These are phyloP conservation scores for Picochlorum sp. DNA, from an alignment of 139 green algal genomes.

Conservation along the genomic window DNA sequence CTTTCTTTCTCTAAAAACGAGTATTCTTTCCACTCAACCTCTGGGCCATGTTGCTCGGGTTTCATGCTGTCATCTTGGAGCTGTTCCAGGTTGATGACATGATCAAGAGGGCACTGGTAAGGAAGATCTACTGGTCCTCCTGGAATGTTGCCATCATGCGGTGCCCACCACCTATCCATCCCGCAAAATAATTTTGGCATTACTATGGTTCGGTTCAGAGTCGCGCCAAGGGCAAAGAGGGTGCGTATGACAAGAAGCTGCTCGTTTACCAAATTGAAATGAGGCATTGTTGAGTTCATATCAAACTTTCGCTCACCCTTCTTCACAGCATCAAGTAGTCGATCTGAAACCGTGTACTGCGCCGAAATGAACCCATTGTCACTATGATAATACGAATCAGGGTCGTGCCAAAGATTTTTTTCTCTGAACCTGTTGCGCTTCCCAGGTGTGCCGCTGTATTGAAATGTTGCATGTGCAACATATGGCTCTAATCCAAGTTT, in stretches of 20 bases:
- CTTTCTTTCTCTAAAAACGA: conserved; percentile 18
- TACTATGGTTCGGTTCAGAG: conserved; percentile 50
- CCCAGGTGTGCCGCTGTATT: conserved; percentile 83
- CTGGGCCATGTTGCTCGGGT: neutral
- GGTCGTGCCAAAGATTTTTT: conserved; percentile 57
- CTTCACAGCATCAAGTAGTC: conserved; percentile 2
- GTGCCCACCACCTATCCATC: conserved; percentile 80
- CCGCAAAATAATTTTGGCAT: conserved; percentile 72
- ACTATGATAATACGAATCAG: conserved; percentile 24
- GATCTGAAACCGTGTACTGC: neutral
- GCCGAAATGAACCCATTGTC: neutral
- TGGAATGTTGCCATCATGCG: conserved; percentile 72
- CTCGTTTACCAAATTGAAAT: conserved; percentile 33
- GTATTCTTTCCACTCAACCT: conserved; percentile 14
- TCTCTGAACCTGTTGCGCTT: conserved; percentile 92
- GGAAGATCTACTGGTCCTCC: conserved; percentile 63
- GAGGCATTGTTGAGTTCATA: conserved; percentile 12
- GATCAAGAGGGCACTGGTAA: conserved; percentile 77
- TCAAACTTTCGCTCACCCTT: neutral
- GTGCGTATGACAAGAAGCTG: conserved; percentile 26
- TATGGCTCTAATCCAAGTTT: conserved; percentile 63
- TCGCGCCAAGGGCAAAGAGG: neutral
- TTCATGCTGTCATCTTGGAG: neutral
- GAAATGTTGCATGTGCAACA: conserved; percentile 89
- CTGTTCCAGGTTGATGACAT: conserved; percentile 76